Evolutionary conservation across 2,329 filamentous ascomycete genomes (phyloP).

Genomic region (Alternaria tenuissima): DNA sequence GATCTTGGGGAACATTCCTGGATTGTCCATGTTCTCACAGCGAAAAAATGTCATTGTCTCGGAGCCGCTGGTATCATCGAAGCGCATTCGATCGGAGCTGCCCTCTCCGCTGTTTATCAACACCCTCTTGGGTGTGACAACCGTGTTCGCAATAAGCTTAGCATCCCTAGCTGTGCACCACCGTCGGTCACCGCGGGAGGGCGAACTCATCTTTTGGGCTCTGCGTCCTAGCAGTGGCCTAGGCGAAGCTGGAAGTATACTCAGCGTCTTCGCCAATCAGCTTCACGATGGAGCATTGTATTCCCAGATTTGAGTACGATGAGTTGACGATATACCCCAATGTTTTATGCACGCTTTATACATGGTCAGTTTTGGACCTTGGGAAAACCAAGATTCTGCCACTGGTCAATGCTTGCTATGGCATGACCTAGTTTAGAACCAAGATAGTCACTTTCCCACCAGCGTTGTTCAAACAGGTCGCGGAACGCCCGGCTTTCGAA

Average conservation of each 20-base stretch:
- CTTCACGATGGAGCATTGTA: conserved; percentile 26
- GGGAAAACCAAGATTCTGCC: conserved; percentile 6
- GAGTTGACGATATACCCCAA: neutral
- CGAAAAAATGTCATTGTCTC: conserved; percentile 18
- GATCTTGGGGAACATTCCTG: conserved; percentile 32
- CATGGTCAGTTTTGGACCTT: neutral
- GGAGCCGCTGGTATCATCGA: conserved; percentile 14
- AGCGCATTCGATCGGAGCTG: conserved; percentile 30
- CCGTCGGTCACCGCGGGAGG: conserved; percentile 43
- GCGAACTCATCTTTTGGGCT: conserved; percentile 47
- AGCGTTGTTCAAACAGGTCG: neutral
- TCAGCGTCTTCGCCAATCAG: conserved; percentile 40
- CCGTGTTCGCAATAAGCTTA: conserved; percentile 34
- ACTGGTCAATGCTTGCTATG: conserved; percentile 6
- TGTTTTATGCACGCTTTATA: neutral
- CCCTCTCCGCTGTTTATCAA: conserved; percentile 41
- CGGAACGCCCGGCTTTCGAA: neutral
- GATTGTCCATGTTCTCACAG: conserved; percentile 31
- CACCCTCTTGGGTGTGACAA: conserved; percentile 31
- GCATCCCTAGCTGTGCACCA: conserved; percentile 43
- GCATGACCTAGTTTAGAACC: neutral
- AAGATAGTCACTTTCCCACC: neutral
- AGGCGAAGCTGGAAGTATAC: conserved; percentile 45
- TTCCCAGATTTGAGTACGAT: conserved; percentile 16
- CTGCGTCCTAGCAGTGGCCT: conserved; percentile 35